Evolutionary conservation across 805 yeast genomes (phyloP).

Genomic region (Torulaspora franciscae): DNA sequence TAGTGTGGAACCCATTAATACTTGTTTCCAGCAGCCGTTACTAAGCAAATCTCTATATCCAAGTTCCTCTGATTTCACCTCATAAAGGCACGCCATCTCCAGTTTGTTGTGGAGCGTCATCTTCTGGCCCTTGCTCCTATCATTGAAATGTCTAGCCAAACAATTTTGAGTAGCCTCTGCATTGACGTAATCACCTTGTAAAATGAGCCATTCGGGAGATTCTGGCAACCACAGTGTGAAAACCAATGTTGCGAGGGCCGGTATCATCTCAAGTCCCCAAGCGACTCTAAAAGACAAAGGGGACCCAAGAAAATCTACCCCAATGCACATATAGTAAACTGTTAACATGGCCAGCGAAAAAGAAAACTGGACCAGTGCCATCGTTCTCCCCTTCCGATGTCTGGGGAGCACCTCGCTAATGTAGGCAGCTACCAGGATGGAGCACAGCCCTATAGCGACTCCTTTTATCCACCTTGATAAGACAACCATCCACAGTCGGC

Average conservation of each 20-base stretch:
- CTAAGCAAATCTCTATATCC: conserved; percentile 33
- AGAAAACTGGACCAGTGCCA: conserved; percentile 52
- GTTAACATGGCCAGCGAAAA: conserved; percentile 55
- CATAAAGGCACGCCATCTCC: conserved; percentile 17
- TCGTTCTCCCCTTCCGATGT: conserved; percentile 45
- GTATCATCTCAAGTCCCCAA: conserved; percentile 55
- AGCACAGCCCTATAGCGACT: conserved; percentile 49
- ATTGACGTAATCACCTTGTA: conserved; percentile 34
- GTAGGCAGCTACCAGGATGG: conserved; percentile 53
- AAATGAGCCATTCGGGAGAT: conserved; percentile 54
- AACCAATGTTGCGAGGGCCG: conserved; percentile 34
- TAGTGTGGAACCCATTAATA: conserved; percentile 37
- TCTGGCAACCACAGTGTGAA: conserved; percentile 34
- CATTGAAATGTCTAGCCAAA: conserved; percentile 26
- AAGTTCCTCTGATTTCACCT: conserved; percentile 12
- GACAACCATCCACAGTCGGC: conserved; percentile 43
- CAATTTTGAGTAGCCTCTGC: conserved; percentile 37
- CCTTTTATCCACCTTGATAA: conserved; percentile 50
- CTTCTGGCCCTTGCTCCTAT: conserved; percentile 5
- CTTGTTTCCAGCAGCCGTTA: conserved; percentile 34
- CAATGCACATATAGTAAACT: conserved; percentile 48
- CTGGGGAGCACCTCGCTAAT: conserved; percentile 48
- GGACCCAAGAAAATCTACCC: conserved; percentile 40
- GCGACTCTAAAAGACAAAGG: conserved; percentile 57
- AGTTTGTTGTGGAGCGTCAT: conserved; percentile 13